A percentile compares a stretch with the other conserved stretches of the same genome.
Conservation (phyloP, 106 monocot species). For the Iris macrosiphon region DNA sequence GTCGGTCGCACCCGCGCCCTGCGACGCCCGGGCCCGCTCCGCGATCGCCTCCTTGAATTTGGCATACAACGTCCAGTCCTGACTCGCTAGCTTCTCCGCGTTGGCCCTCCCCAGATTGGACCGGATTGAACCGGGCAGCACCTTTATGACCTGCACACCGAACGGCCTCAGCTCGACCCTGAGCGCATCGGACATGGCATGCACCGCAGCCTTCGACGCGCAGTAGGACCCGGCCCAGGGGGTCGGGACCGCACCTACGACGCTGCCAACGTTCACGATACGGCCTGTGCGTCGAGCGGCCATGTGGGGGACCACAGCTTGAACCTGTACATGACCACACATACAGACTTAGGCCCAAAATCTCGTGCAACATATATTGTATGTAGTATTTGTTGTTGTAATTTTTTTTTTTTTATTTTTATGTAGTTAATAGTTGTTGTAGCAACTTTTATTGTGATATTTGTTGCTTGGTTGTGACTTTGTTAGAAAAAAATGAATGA, state of each 20-base stretch:
- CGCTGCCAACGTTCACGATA: slow-evolving; percentile 37
- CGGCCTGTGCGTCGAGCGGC: slow-evolving; percentile 9
- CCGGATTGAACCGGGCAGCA: slow-evolving; percentile 25
- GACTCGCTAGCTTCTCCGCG: neutral
- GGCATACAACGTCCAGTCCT: slow-evolving; percentile 22
- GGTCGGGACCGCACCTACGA: slow-evolving; percentile 27
- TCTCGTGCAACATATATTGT: too few relatives aligned
- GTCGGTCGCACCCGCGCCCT: slow-evolving; percentile 20
- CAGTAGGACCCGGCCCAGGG: slow-evolving; percentile 49
- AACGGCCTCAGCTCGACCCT: slow-evolving; percentile 36
- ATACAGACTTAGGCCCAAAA: too few relatives aligned
- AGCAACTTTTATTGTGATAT: too few relatives aligned
- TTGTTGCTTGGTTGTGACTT: too few relatives aligned
- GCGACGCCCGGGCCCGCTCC: slow-evolving; percentile 36
- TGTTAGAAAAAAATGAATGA: too few relatives aligned
- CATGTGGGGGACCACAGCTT: slow-evolving; percentile 35
- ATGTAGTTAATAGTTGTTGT: too few relatives aligned
- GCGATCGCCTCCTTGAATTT: slow-evolving; percentile 24
- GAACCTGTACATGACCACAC: slow-evolving; percentile 2
- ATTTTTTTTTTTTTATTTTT: too few relatives aligned
- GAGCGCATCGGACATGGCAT: slow-evolving; percentile 37
- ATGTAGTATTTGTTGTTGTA: too few relatives aligned
- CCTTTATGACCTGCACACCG: slow-evolving; percentile 34
- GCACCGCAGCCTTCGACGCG: slow-evolving; percentile 28
- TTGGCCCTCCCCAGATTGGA: slow-evolving; percentile 22